phyloP scores from a whole-genome alignment of 371 early-diverging fungal species.

The Sporodiniella umbellata region DNA sequence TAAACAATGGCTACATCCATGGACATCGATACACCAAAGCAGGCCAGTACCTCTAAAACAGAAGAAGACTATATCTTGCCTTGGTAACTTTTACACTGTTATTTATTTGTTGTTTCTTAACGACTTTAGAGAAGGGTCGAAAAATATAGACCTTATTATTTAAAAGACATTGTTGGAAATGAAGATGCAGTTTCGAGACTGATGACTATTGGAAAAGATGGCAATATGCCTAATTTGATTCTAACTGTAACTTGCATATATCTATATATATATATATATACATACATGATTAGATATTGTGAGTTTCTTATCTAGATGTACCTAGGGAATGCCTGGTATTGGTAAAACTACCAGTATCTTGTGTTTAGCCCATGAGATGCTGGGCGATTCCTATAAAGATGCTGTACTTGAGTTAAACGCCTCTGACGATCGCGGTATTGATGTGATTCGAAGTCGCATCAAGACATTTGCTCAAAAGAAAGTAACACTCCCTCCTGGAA shows the following conservation, averaged over 20 bases:
- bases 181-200: slow-evolving; percentile 89
- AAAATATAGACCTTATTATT: slow-evolving; percentile 89
- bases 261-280: too few relatives aligned
- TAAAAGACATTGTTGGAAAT: slow-evolving; percentile 97
- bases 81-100: slow-evolving; percentile 1
- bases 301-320: too few relatives aligned
- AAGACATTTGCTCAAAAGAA: slow-evolving; percentile 98
- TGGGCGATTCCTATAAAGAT: slow-evolving; percentile 85
- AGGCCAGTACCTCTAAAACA: background rate
- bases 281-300: too few relatives aligned
- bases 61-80: slow-evolving; percentile 6
- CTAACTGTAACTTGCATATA: slow-evolving; percentile 60
- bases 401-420: slow-evolving; percentile 97
- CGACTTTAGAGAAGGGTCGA: too few relatives aligned
- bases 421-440: slow-evolving; percentile 99
- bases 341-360: slow-evolving; percentile 98
- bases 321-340: slow-evolving; percentile 95
- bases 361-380: slow-evolving; percentile 86
- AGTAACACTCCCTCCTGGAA: slow-evolving; percentile 84
- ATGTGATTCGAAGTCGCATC: slow-evolving; percentile 96
- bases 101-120: too few relatives aligned
- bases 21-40: slow-evolving; percentile 13
- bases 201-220: slow-evolving; percentile 79
- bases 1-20: slow-evolving; percentile 16
- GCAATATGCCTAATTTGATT: slow-evolving; percentile 97